phyloP scores from a whole-genome alignment of 805 yeast species.

The Saturnispora sekii region DNA sequence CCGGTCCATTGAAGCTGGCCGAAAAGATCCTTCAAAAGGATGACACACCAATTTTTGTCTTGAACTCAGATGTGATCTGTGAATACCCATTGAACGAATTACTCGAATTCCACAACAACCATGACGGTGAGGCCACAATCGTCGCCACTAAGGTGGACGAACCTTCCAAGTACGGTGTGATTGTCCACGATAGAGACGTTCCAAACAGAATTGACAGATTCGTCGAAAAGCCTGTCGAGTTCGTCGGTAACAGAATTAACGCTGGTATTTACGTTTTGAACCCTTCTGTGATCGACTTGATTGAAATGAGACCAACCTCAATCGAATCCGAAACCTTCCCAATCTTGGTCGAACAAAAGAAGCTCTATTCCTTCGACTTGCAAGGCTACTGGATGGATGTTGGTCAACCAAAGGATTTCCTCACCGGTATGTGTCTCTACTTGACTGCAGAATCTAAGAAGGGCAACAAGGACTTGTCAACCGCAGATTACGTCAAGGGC shows the following conservation, averaged over 20 bases:
- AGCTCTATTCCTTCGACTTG: slow-evolving; percentile 88
- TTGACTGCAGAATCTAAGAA: slow-evolving; percentile 79
- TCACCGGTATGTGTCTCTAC: slow-evolving; percentile 91
- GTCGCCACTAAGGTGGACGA: slow-evolving; percentile 99
- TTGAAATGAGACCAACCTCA: slow-evolving; percentile 97
- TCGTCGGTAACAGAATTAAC: slow-evolving; percentile 98
- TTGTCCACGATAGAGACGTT: slow-evolving; percentile 91
- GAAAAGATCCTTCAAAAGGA: slow-evolving; percentile 90
- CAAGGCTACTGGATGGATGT: slow-evolving; percentile 99
- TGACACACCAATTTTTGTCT: slow-evolving; percentile 91
- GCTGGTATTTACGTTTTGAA: slow-evolving; percentile 98
- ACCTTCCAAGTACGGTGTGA: slow-evolving; percentile 99
- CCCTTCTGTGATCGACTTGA: slow-evolving; percentile 94
- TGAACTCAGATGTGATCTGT: slow-evolving; percentile 97
- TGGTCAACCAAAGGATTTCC: slow-evolving; percentile 99
- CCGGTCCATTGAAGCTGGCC: slow-evolving; percentile 98
- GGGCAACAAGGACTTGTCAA: slow-evolving; percentile 51
- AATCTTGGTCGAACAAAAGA: slow-evolving; percentile 75
- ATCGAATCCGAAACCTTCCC: slow-evolving; percentile 99
- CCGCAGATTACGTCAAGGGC: slow-evolving; percentile 69
- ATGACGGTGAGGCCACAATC: slow-evolving; percentile 97
- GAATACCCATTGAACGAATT: slow-evolving; percentile 95
- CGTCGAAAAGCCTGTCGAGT: slow-evolving; percentile 98
- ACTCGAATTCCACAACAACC: slow-evolving; percentile 85
- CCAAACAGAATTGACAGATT: slow-evolving; percentile 96